Percentiles rank a stretch among this genome's conserved stretches.
These are phyloP conservation scores for Sporisorium sorghi DNA, from an alignment of 1,284 basidiomycete species.

Conservation along the genomic window DNA sequence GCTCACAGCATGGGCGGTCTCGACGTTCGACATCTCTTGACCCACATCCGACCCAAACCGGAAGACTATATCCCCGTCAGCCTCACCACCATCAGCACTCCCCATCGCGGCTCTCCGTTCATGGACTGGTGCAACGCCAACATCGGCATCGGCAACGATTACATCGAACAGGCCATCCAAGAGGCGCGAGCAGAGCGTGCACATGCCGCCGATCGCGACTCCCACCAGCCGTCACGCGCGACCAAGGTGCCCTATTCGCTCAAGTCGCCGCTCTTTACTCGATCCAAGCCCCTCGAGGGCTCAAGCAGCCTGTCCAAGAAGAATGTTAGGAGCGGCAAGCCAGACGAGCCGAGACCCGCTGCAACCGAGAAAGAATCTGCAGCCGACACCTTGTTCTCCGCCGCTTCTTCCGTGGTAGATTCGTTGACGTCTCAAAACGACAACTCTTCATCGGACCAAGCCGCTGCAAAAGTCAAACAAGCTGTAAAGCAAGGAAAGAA, in stretches of 20 bases:
- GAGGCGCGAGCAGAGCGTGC: conserved; percentile 48
- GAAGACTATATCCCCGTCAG: conserved; percentile 86
- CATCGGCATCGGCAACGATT: conserved; percentile 66
- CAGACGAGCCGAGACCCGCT: conserved; percentile 13
- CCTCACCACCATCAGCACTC: conserved; percentile 89
- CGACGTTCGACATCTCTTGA: conserved; percentile 80
- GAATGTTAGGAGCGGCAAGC: neutral
- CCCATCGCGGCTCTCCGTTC: conserved; percentile 94
- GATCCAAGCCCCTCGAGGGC: conserved; percentile 46
- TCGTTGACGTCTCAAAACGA: conserved; percentile 6
- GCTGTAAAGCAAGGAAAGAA: conserved; percentile 34
- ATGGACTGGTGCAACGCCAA: conserved; percentile 92
- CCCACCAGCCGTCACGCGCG: conserved; percentile 20
- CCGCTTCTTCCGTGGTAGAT: conserved; percentile 27
- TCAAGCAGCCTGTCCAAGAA: conserved; percentile 34
- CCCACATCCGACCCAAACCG: conserved; percentile 78
- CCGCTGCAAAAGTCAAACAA: conserved; percentile 39
- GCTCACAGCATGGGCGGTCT: conserved; percentile 88
- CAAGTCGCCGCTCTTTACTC: conserved; percentile 62
- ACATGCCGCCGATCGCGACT: conserved; percentile 26
- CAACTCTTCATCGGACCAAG: neutral
- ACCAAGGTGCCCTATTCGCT: conserved; percentile 59
- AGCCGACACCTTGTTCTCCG: conserved; percentile 19
- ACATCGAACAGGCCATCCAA: conserved; percentile 60
- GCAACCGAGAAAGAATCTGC: conserved; percentile 16